Conservation (phyloP, 164 flowering plant genomes). For the Kalanchoe fedtschenkoi region DNA sequence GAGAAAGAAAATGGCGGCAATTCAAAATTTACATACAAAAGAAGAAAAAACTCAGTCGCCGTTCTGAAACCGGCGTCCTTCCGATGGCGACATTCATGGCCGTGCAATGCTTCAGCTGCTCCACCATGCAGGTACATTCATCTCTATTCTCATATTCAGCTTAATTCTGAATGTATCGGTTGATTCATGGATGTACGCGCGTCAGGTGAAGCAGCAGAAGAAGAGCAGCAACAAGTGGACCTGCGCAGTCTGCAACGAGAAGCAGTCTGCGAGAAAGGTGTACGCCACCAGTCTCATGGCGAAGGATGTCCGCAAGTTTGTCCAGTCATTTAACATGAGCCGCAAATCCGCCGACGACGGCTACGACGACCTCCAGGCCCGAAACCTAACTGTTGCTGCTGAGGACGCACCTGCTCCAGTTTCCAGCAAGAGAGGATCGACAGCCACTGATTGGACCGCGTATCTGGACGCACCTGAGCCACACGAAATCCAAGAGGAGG, state of each 20-base stretch:
- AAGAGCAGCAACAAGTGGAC: slow-evolving; percentile 85
- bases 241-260: slow-evolving; percentile 78
- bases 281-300: slow-evolving; percentile 52
- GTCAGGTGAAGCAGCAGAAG: slow-evolving; percentile 88
- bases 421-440: slow-evolving; percentile 15
- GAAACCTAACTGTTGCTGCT: background rate
- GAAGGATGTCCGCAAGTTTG: slow-evolving; percentile 63
- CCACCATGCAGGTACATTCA: no score
- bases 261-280: slow-evolving; percentile 64
- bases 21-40: no score
- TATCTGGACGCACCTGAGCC: slow-evolving; percentile 40
- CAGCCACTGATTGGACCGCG: slow-evolving; percentile 61
- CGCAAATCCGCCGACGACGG: slow-evolving; percentile 23
- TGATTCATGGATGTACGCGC: background rate
- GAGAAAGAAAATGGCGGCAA: no score
- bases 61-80: no score
- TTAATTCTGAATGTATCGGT: no score
- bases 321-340: slow-evolving; percentile 74
- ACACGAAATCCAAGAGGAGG: slow-evolving; percentile 13
- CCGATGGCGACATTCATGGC: slow-evolving; percentile 39
- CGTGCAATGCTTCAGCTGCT: slow-evolving; percentile 39
- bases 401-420: background rate
- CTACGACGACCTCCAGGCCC: background rate
- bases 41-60: no score
- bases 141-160: background rate